Base-by-base conservation (phyloP, 73 alveolate genomes). In the Paramecium pentaurelia region DNA sequence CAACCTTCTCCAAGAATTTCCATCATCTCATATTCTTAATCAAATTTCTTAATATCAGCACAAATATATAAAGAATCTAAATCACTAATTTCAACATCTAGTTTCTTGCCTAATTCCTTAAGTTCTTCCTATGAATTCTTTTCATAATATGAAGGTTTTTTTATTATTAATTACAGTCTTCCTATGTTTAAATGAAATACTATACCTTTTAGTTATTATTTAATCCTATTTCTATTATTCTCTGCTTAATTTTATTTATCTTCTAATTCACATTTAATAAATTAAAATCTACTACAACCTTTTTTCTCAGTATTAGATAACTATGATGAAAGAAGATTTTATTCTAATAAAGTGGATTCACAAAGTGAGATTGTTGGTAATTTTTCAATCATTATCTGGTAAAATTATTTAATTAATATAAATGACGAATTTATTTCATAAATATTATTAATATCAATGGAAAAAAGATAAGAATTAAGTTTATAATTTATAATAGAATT, bases 1-100 rank as follows among this genome's bases (percentile, higher is more conserved):
- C 93, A 87, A 9, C 93, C 95, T 58, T 92, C 95, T 9, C 95
- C 95, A 14, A 92, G 70, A 25, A 49, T 80, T 44, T 92, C 95
- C 30, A 18, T n/a, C 6, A 86, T 58, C 22, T 86, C 93, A 86
- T 86, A 86, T 44, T 86, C 88, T n/a, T 86, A 16, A 8, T 44
- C 44, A 27, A 80, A 80, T 80, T 22, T 18, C 22, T 40, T 42
- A 22, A 25, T 25, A 10, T 34, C 32, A 3, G 77, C 75, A 40
- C 47, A 25, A 45, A 80, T 80, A n/a, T 18, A 42, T 8, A 25
- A 28, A 25, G 84, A 64, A 27, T 80, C 91, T 8, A 49, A n/a
- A 20, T 42, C 77, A 45, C 42, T 27, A 11, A 80, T 1, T 6
- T 80, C 73, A 18, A 80, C 58, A 80, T 80, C 91, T 36, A 80